Conservation (phyloP, 1,284 basidiomycete genomes). For the Anthracocystis setariae region DNA sequence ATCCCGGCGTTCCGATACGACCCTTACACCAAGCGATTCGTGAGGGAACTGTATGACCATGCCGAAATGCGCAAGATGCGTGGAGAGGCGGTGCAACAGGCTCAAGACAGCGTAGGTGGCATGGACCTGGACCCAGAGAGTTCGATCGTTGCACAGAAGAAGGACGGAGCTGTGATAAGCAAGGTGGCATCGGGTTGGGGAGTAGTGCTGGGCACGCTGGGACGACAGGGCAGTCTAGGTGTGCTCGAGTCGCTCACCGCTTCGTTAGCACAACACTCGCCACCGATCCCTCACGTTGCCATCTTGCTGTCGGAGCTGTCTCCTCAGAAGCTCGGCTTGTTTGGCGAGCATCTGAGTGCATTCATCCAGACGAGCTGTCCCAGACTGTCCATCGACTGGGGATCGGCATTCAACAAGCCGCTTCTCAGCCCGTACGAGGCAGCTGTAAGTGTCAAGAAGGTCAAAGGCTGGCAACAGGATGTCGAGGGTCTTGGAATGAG, state of each 20-base stretch:
- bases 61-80: constrained; percentile 80
- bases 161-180: constrained; percentile 50
- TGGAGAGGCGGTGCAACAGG: constrained; percentile 77
- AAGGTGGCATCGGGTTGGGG: constrained; percentile 75
- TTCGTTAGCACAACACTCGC: constrained; percentile 37
- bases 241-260: constrained; percentile 75
- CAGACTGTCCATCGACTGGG: constrained; percentile 94
- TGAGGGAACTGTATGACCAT: constrained; percentile 90
- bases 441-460: constrained; percentile 82
- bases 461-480: constrained; percentile 73
- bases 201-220: constrained; percentile 93
- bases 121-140: constrained; percentile 28
- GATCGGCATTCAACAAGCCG: constrained; percentile 82
- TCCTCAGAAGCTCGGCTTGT: constrained; percentile 88
- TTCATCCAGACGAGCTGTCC: constrained; percentile 98
- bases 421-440: constrained; percentile 94
- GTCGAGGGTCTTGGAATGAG: constrained; percentile 65
- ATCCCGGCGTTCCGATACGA: constrained; percentile 97
- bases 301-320: constrained; percentile 95
- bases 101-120: constrained; percentile 46
- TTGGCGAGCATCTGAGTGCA: constrained; percentile 78
- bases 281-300: constrained; percentile 77
- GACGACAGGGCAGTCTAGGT: constrained; percentile 89
- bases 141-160: constrained; percentile 15
- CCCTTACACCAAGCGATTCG: constrained; percentile 96